A percentile compares a stretch with the other conserved stretches of the same genome.
These are phyloP conservation scores for Blastobotrys elegans DNA, from an alignment of 1,139 yeast genomes.

Conservation along the genomic window DNA sequence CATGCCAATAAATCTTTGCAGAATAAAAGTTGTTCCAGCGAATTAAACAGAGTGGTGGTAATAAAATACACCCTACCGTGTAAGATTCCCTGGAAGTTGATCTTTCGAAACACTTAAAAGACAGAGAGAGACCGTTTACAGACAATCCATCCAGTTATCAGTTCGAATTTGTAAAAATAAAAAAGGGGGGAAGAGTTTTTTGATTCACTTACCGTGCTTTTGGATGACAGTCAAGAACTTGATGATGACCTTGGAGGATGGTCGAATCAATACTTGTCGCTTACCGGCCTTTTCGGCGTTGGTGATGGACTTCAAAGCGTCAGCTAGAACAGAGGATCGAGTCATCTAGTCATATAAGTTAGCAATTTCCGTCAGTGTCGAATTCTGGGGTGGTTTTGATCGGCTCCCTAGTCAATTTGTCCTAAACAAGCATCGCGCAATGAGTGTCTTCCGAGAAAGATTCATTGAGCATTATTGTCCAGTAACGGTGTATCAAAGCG, in stretches of 20 bases:
- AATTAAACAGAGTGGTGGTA: constrained; percentile 2
- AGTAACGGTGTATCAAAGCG: constrained; percentile 26
- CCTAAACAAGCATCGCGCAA: neutral
- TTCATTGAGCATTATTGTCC: neutral
- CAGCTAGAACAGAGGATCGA: constrained; percentile 98
- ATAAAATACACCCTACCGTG: constrained; percentile 45
- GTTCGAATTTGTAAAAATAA: constrained; percentile 28
- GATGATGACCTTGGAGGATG: constrained; percentile 97
- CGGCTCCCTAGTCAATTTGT: neutral
- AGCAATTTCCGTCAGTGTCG: neutral
- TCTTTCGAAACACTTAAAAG: constrained; percentile 97
- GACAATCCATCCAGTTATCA: constrained; percentile 98
- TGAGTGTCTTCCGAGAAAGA: constrained; percentile 2
- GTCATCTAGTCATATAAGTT: constrained; percentile 59
- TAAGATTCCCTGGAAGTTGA: constrained; percentile 48
- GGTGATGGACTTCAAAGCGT: constrained; percentile 97
- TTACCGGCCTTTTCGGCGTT: constrained; percentile 99
- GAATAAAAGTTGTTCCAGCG: neutral
- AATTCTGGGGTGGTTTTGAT: constrained; percentile 27
- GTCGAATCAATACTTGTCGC: constrained; percentile 98
- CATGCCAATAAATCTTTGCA: constrained; percentile 61
- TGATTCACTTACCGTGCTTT: constrained; percentile 69
- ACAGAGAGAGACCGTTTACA: constrained; percentile 87
- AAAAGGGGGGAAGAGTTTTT: constrained; percentile 1
- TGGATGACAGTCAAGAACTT: constrained; percentile 97